Evolutionary conservation across 2,329 filamentous ascomycete genomes (phyloP).

Genomic region (Clarireedia monteithiana): DNA sequence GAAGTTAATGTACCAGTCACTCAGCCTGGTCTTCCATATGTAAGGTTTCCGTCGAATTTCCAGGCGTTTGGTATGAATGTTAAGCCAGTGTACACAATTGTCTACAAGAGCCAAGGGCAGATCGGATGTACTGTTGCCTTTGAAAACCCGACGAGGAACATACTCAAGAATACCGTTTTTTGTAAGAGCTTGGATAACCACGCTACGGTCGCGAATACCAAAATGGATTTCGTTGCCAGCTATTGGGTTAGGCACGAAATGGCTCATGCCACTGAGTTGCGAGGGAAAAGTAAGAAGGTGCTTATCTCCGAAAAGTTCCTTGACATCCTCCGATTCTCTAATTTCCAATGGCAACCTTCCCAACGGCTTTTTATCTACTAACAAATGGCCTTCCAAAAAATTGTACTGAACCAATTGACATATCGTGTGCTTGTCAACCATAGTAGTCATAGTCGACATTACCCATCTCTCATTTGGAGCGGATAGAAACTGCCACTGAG

Average conservation of each 20-base stretch:
- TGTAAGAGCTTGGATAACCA: conserved; percentile 39
- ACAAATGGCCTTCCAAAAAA: conserved; percentile 37
- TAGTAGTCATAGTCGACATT: conserved; percentile 30
- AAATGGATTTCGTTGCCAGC: conserved; percentile 44
- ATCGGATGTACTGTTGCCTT: no score
- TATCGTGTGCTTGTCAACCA: conserved; percentile 24
- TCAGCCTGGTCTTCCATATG: background rate
- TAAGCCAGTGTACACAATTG: no score
- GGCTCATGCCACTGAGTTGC: conserved; percentile 41
- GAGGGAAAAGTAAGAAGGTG: conserved; percentile 47
- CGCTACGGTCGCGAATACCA: conserved; percentile 34
- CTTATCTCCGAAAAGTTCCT: conserved; percentile 46
- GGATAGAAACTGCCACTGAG: conserved; percentile 21
- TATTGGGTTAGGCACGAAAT: conserved; percentile 33
- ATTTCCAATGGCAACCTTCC: conserved; percentile 47
- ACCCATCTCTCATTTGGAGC: conserved; percentile 29
- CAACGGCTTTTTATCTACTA: conserved; percentile 40
- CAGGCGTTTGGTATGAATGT: no score
- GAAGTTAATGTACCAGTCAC: no score
- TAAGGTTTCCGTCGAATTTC: no score
- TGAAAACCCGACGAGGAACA: background rate
- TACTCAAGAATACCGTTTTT: conserved; percentile 23
- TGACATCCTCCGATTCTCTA: conserved; percentile 35
- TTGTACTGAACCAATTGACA: conserved; percentile 34
- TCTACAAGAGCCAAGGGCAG: no score